Conservation (phyloP, 1,284 basidiomycete species). For the Trichosporon faecale region DNA sequence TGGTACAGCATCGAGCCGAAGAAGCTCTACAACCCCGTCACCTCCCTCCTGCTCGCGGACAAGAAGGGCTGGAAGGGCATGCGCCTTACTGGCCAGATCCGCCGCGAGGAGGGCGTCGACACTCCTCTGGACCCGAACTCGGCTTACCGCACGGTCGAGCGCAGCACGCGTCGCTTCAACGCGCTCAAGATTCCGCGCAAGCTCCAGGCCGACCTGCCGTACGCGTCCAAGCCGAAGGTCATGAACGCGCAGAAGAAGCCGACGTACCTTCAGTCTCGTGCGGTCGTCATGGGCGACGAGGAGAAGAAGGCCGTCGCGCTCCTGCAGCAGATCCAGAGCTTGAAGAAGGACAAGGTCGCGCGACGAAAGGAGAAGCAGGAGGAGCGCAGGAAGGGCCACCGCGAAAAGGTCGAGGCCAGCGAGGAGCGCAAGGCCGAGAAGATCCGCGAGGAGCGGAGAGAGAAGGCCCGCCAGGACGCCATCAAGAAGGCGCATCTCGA, state of each 20-base stretch:
- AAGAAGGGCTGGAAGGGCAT: conserved; percentile 83
- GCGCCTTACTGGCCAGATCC: conserved; percentile 90
- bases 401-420: conserved; percentile 63
- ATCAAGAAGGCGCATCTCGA: conserved; percentile 51
- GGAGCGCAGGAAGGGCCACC: conserved; percentile 49
- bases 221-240: conserved; percentile 84
- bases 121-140: conserved; percentile 82
- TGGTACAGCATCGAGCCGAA: conserved; percentile 96
- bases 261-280: conserved; percentile 87
- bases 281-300: conserved; percentile 90
- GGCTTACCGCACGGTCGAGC: conserved; percentile 75
- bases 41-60: conserved; percentile 77
- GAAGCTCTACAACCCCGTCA: conserved; percentile 95
- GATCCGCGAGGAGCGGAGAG: conserved; percentile 69
- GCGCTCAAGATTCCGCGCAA: conserved; percentile 83
- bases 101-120: conserved; percentile 76
- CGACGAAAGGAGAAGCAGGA: conserved; percentile 78
- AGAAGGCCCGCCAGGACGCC: conserved; percentile 52
- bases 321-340: conserved; percentile 88
- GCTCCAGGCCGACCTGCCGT: conserved; percentile 84
- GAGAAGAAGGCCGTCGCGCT: conserved; percentile 90
- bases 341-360: conserved; percentile 80
- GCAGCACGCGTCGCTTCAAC: conserved; percentile 83
- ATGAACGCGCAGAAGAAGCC: conserved; percentile 68
- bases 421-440: conserved; percentile 75